These are phyloP conservation scores for Cercospora sp. DNA, from an alignment of 2,329 filamentous ascomycete genomes.

Conservation along the genomic window DNA sequence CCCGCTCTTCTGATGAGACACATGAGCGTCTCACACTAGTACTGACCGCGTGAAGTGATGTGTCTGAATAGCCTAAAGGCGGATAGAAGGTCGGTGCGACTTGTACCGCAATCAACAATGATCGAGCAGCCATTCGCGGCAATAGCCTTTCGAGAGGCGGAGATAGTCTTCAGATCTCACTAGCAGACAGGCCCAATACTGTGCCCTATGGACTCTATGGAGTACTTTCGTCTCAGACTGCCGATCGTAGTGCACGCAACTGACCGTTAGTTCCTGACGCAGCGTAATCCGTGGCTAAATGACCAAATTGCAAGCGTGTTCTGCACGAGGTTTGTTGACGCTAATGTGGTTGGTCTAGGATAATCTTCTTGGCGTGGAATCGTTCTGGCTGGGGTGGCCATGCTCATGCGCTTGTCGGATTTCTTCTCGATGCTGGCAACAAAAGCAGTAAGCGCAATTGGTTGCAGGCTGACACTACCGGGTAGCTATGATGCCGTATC, in stretches of 20 bases:
- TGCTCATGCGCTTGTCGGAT: not conserved
- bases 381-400: not conserved
- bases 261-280: not conserved
- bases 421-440: constrained; percentile 1
- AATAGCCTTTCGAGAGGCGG: not conserved
- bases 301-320: constrained; percentile 7
- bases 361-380: constrained; percentile 3
- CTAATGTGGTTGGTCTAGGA: constrained; percentile 14
- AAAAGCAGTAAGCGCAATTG: constrained; percentile 2
- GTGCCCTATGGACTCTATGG: constrained; percentile 4
- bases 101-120: not conserved
- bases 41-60: not conserved
- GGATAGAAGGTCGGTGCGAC: not conserved
- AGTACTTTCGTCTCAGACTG: not conserved
- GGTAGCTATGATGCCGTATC: constrained; percentile 1
- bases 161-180: not conserved
- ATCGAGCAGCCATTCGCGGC: not conserved
- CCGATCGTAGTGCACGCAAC: not conserved
- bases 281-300: constrained; percentile 14
- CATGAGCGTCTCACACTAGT: not conserved
- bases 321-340: not conserved
- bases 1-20: not conserved
- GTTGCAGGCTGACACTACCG: not conserved
- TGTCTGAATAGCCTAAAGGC: not conserved
- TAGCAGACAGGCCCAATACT: not conserved